phyloP scores from a whole-genome alignment of 2,329 filamentous ascomycete species.

The Nakataea oryzae region DNA sequence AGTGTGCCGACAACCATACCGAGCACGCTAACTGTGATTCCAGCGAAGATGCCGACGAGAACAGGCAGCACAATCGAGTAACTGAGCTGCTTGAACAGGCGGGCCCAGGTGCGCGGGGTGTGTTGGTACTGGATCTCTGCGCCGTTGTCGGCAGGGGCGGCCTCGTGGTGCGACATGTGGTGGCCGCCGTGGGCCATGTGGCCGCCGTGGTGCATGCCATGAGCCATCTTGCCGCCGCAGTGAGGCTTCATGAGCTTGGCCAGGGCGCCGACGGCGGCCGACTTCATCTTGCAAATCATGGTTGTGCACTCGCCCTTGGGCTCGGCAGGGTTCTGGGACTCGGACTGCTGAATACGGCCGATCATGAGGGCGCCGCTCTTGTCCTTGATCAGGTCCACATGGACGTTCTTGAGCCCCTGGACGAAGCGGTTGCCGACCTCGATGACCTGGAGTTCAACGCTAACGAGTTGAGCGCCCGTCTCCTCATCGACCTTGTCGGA shows the following conservation, averaged over 20 bases:
- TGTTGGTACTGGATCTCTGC: constrained; percentile 11
- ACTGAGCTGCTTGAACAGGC: constrained; percentile 43
- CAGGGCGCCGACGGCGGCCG: constrained; percentile 30
- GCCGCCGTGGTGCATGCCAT: constrained; percentile 13
- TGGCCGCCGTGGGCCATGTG: constrained; percentile 5
- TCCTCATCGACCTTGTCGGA: constrained; percentile 32
- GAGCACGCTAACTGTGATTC: constrained; percentile 56
- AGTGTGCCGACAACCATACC: constrained; percentile 57
- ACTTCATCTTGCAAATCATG: constrained; percentile 44
- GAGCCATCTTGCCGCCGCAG: constrained; percentile 25
- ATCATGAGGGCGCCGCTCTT: constrained; percentile 44
- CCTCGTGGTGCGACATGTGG: constrained; percentile 7
- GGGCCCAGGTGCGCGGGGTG: constrained; percentile 25
- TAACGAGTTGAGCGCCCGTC: constrained; percentile 39
- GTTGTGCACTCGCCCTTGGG: constrained; percentile 26
- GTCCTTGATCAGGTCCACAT: constrained; percentile 52
- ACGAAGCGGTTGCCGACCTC: constrained; percentile 48
- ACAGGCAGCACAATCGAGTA: constrained; percentile 58
- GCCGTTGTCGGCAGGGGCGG: not conserved
- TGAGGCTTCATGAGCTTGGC: constrained; percentile 29
- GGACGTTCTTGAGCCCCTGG: constrained; percentile 41
- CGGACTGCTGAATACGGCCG: constrained; percentile 27
- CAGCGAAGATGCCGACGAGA: constrained; percentile 57
- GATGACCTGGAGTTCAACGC: constrained; percentile 46
- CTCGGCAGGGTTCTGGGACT: constrained; percentile 12